These are phyloP conservation scores for Aspergillus texensis DNA, from an alignment of 2,329 filamentous ascomycete genomes.

Conservation along the genomic window DNA sequence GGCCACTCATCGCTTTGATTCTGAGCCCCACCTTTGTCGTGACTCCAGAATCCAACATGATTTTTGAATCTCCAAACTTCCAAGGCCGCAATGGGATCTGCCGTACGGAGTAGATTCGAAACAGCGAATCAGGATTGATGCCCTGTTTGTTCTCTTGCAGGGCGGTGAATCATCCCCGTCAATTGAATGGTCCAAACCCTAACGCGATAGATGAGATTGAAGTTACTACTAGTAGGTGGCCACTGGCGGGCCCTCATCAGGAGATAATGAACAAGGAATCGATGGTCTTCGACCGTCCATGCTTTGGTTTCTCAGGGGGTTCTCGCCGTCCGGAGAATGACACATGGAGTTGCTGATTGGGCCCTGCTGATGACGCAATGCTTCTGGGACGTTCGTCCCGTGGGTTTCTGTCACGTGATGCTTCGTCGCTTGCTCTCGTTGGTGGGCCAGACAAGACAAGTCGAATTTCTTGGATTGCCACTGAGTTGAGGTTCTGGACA, in stretches of 20 bases:
- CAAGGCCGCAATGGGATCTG: constrained; percentile 12
- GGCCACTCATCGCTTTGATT: constrained; percentile 21
- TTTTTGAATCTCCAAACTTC: neutral
- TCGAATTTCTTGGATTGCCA: constrained; percentile 17
- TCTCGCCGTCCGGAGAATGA: constrained; percentile 15
- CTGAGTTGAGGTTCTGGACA: constrained; percentile 9
- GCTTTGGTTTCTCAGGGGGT: constrained; percentile 15
- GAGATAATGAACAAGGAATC: constrained; percentile 4
- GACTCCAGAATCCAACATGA: constrained; percentile 2
- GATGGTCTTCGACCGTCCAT: neutral
- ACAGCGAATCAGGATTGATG: constrained; percentile 13
- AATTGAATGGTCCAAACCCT: constrained; percentile 6
- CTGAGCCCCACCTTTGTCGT: constrained; percentile 10
- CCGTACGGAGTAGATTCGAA: neutral
- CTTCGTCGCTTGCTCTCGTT: constrained; percentile 6
- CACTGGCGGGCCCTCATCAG: constrained; percentile 5
- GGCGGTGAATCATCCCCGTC: constrained; percentile 15
- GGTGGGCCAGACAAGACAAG: constrained; percentile 7
- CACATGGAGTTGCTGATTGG: constrained; percentile 19
- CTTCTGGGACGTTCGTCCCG: constrained; percentile 10
- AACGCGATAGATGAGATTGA: neutral
- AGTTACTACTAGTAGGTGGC: neutral
- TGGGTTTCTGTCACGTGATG: constrained; percentile 20
- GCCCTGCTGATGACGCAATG: constrained; percentile 23
- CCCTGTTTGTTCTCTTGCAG: constrained; percentile 10